Evolutionary conservation across 2,329 filamentous ascomycete species (phyloP).

Genomic region (Fusarium coicis): DNA sequence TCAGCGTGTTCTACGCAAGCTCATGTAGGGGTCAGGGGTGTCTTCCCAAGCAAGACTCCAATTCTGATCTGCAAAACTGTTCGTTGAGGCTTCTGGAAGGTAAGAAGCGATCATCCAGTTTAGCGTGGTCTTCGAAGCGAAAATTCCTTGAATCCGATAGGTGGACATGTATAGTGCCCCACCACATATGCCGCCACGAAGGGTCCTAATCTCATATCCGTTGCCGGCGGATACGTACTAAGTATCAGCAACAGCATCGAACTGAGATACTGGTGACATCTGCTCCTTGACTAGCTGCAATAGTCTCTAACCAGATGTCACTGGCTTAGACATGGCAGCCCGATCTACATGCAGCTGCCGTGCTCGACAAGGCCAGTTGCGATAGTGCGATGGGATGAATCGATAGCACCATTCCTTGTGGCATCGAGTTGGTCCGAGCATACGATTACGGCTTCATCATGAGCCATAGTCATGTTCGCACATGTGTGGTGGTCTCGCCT

Average conservation of each 20-base stretch:
- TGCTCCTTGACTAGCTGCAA: slow-evolving; percentile 7
- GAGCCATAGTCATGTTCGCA: slow-evolving; percentile 8
- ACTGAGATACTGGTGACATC: slow-evolving; percentile 9
- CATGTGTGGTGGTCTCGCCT: slow-evolving; percentile 13
- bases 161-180: slow-evolving; percentile 37
- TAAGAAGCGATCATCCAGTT: slow-evolving; percentile 22
- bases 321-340: neutral
- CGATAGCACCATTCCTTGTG: slow-evolving; percentile 26
- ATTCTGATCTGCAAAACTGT: slow-evolving; percentile 35
- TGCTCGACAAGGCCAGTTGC: neutral
- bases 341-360: slow-evolving; percentile 25
- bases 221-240: slow-evolving; percentile 1
- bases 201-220: slow-evolving; percentile 39
- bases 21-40: neutral
- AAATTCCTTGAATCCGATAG: slow-evolving; percentile 39
- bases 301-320: slow-evolving; percentile 22
- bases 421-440: slow-evolving; percentile 24
- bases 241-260: slow-evolving; percentile 4
- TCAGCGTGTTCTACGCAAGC: slow-evolving; percentile 2
- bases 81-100: slow-evolving; percentile 44
- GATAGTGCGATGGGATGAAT: slow-evolving; percentile 26
- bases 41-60: neutral
- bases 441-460: slow-evolving; percentile 27
- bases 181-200: slow-evolving; percentile 38
- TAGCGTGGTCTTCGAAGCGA: slow-evolving; percentile 15